Base-by-base conservation (phyloP, 2,329 filamentous ascomycete species). In the Cryphonectria radicalis region DNA sequence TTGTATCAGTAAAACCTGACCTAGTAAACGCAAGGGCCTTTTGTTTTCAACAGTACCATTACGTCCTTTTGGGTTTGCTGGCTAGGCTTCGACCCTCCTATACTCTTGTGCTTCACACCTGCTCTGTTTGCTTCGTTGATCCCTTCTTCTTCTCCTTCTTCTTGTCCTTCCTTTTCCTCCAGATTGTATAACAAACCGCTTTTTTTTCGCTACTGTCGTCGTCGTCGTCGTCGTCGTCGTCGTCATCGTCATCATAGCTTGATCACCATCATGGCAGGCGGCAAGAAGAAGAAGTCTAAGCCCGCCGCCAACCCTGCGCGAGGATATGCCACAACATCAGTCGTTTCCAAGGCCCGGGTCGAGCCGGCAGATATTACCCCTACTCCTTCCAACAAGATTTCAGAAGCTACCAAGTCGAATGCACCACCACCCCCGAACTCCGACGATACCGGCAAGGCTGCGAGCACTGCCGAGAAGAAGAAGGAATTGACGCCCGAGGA, bases 221-320 rank as follows among this genome's bases (percentile, higher is more conserved):
- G 32, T 32, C 32, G 32, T 32, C 32, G 32, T 32, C 28, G 28
- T 37, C 3, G 35, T 37, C 35, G 35, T 65, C 53, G n/a, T 46
- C 63, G 35, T 35, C 25, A 25, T 66, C 43, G 19, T 66, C 53
- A 50, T 35, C 46, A 50, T 37, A 64, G 46, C 25, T 19, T 57
- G 53, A 46, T 50, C 19, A 59, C 60, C 74, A 77, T 74, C 75
- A 95, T 95, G 93, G 91, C 92, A 70, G 82, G 84, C 72, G 90
- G 86, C 78, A 92, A 93, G 82, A 97, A 97, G 84, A 97, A 97
- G 84, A 97, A 98, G 84, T 97, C 94, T 86, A 98, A 98, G 88
- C 87, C 92, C 69, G 89, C 89, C 37, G 89, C 91, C 43, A 98
- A 98, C 81, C 93, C 95, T 72, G 94, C 94, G 55, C 88, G 96